phyloP scores from a whole-genome alignment of 257 asterid genomes.

The Capsicum rhomboideum region DNA sequence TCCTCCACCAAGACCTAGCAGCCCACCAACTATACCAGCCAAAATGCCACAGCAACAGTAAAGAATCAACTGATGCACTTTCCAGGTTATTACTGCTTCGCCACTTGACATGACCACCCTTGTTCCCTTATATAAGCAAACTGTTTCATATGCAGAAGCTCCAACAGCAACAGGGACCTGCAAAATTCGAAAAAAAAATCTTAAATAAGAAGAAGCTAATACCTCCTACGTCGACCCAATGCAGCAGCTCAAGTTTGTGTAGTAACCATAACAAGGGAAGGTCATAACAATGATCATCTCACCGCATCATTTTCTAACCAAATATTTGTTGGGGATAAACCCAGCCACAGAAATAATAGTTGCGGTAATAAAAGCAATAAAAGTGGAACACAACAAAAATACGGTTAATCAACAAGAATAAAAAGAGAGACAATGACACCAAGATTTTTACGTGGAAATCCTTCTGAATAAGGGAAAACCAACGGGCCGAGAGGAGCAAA shows the following conservation, averaged over 20 bases:
- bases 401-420: too few species aligned
- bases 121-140: not conserved
- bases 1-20: not conserved
- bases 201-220: not conserved
- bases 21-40: not conserved
- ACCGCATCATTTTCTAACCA: not conserved
- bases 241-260: not conserved
- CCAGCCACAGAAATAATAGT: too few species aligned
- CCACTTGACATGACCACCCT: conserved; percentile 37
- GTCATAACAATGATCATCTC: not conserved
- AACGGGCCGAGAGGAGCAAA: too few species aligned
- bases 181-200: not conserved
- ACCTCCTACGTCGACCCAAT: not conserved
- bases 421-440: too few species aligned
- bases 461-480: too few species aligned
- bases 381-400: too few species aligned
- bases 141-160: not conserved
- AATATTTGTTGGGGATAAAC: not conserved
- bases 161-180: not conserved
- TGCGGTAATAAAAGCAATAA: too few species aligned
- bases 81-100: not conserved
- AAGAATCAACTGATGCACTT: not conserved
- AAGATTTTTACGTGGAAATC: too few species aligned
- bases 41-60: not conserved
- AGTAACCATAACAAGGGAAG: not conserved